Evolutionary conservation across 805 yeast genomes (phyloP), one percentile per base, ranked within the genome.

Genomic region (Metahyphopichia silvanorum): DNA sequence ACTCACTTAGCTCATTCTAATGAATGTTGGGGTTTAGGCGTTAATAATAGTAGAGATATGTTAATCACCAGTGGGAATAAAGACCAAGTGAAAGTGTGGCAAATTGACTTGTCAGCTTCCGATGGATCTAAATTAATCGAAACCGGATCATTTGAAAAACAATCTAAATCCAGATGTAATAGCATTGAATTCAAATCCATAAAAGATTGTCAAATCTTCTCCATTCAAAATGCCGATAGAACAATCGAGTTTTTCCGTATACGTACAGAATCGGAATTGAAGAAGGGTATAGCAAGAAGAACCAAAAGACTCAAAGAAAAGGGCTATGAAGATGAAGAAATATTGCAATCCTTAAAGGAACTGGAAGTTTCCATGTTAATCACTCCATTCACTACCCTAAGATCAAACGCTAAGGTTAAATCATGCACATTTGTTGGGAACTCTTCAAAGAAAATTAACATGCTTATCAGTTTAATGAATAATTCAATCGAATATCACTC

Each of bases 1-100:
- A 89, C 98, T 1, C 97, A 89, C 54, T 79, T 88, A 40, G 96
- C 97, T 0, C 96, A 87, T 54, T 71, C 84, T 15, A 89, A 91
- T 37, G 98, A 93, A 57, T 86, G 96, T 63, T 93, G 98, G 98
- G 67, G 85, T 3, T 56, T 88, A 49, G 84, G 77, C 3, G 53
- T 78, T 13, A 63, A 66, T 27, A 53, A 57, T 7, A 55, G 64
- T 20, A 58, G 57, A 16, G 58, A 53, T 27, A 42, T 80, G 33
- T 62, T 75, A 18, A 58, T 88, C 14, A 88, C 97, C 1, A 72
- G 84, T 18, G 89, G 96, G 27, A 75, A 77, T 48, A 88, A 86
- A 42, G 80, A 84, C 42, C 94, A 87, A 53, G 71, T 86, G 20
- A 86, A 86, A 53, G 69, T 89, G 6, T 93, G 98, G 98, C 57